Evolutionary conservation across 1,284 basidiomycete species (phyloP).

Genomic region (Macrocystidia cucumis): DNA sequence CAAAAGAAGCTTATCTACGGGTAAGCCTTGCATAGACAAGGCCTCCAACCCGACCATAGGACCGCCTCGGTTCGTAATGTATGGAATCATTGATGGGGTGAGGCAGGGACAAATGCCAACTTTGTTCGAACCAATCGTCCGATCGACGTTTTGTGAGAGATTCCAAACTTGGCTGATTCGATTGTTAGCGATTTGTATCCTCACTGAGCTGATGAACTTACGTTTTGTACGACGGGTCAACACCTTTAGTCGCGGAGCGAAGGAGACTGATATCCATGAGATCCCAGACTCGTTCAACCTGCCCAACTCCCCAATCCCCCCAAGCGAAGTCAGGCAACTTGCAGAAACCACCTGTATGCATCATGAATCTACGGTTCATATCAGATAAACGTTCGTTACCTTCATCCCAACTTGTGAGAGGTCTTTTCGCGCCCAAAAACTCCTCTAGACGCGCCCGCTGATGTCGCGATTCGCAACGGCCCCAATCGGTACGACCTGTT

Average conservation of each 20-base stretch:
- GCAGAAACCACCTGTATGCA: conserved; percentile 68
- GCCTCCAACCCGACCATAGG: conserved; percentile 93
- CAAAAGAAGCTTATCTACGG: conserved; percentile 84
- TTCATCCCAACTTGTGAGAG: conserved; percentile 91
- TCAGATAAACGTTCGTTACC: conserved; percentile 33
- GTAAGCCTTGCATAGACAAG: conserved; percentile 88
- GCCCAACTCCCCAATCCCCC: conserved; percentile 88
- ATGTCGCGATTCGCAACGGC: conserved; percentile 87
- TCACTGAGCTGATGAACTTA: conserved; percentile 26
- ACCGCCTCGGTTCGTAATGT: conserved; percentile 93
- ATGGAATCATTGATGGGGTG: conserved; percentile 95
- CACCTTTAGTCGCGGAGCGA: conserved; percentile 72
- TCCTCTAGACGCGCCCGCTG: conserved; percentile 85
- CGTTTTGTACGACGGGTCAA: conserved; percentile 86
- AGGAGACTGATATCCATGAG: conserved; percentile 88
- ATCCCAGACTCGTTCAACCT: conserved; percentile 94
- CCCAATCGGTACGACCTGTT: conserved; percentile 82
- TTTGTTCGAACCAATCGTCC: conserved; percentile 76
- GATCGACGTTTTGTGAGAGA: conserved; percentile 94
- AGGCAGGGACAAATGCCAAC: conserved; percentile 87
- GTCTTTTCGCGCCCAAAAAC: conserved; percentile 74
- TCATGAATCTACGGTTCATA: background rate
- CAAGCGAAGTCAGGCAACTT: conserved; percentile 88
- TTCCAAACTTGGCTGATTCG: conserved; percentile 80
- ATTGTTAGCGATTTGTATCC: conserved; percentile 7